A percentile compares a stretch with the other conserved stretches of the same genome.
Conservation (phyloP, 1,284 basidiomycete species). For the Sanghuangporus baumii region DNA sequence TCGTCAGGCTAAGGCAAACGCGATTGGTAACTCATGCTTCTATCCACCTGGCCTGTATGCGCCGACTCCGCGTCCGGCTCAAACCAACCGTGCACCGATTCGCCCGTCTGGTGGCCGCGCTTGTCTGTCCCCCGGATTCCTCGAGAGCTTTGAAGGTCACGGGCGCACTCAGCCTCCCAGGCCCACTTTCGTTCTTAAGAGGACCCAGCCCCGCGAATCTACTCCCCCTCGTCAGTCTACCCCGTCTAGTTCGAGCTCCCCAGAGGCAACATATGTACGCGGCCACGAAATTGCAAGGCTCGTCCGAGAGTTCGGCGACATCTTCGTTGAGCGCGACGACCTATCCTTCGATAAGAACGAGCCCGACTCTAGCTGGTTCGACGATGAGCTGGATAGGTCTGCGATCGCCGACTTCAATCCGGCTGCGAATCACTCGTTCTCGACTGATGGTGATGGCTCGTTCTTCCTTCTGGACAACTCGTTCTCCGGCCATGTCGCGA, state of each 20-base stretch:
- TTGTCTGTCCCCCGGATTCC: not conserved
- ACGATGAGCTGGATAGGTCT: not conserved
- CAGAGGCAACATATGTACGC: not conserved
- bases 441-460: not conserved
- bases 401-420: not conserved
- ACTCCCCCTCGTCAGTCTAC: not conserved
- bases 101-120: not conserved
- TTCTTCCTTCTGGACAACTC: too few species aligned
- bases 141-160: not conserved
- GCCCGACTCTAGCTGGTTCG: not conserved
- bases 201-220: not conserved
- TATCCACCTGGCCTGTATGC: not conserved
- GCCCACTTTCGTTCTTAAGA: not conserved
- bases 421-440: not conserved
- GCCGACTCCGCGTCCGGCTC: not conserved
- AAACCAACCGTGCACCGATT: not conserved
- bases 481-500: too few species aligned
- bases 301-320: not conserved
- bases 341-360: not conserved
- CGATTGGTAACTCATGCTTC: not conserved
- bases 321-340: not conserved
- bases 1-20: not conserved
- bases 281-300: not conserved
- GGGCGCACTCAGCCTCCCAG: not conserved
- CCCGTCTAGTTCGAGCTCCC: not conserved